A percentile compares a stretch with the other conserved stretches of the same genome.
Conservation (phyloP, 1,284 basidiomycete genomes). For the Pseudomicrostroma phylloplanum region DNA sequence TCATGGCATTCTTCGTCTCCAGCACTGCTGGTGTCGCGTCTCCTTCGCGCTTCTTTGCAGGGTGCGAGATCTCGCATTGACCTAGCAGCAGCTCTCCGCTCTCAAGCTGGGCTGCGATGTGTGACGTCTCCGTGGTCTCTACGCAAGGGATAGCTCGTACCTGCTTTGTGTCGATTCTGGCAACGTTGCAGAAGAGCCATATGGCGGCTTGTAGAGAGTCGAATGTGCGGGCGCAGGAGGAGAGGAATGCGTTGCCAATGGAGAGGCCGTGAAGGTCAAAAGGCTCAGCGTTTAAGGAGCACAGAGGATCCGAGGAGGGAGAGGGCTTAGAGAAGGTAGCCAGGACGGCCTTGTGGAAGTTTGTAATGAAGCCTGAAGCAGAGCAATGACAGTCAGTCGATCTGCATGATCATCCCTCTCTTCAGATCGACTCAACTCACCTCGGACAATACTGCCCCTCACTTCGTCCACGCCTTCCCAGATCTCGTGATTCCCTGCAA, state of each 20-base stretch:
- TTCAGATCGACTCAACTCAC: background rate
- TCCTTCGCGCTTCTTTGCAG: constrained; percentile 44
- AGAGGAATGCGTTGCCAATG: constrained; percentile 45
- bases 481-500: constrained; percentile 75
- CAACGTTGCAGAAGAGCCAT: constrained; percentile 88
- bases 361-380: no score
- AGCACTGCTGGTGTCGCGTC: constrained; percentile 3
- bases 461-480: constrained; percentile 88
- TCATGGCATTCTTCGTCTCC: background rate
- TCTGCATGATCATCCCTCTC: no score
- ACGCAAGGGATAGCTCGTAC: constrained; percentile 74
- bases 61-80: constrained; percentile 96
- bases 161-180: constrained; percentile 55
- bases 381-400: no score
- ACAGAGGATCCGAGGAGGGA: no score
- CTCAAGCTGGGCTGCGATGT: constrained; percentile 84
- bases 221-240: constrained; percentile 43
- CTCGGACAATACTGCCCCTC: constrained; percentile 86
- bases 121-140: constrained; percentile 93
- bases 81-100: constrained; percentile 76
- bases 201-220: constrained; percentile 68
- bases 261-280: constrained; percentile 46
- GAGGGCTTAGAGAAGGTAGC: no score
- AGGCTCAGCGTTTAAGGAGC: constrained; percentile 4
- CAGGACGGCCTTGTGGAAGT: no score